Evolutionary conservation across 2,329 filamentous ascomycete species (phyloP), one percentile per base, ranked within the genome.

Genomic region (Parastagonospora nodorum): DNA sequence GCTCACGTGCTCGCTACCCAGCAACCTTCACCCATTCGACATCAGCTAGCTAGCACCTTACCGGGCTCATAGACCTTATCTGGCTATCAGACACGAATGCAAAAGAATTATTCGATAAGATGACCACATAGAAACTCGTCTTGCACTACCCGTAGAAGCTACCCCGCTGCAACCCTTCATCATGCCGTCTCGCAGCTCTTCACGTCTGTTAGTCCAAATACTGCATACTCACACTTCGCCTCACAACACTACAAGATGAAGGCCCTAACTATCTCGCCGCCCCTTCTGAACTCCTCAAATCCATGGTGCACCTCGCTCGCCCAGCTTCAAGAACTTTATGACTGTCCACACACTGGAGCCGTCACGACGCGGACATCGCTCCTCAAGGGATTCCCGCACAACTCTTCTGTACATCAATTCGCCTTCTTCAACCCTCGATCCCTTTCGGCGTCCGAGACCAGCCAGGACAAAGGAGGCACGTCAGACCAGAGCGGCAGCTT

Each of bases 351-450:
- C 45, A 91, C 86, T 0, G 89, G 89, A 51, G 89, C 88, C 11
- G 83, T 92, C 29, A 92, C 89, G 1, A 89, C 85, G 2, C 81
- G 89, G 10, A 93, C 89, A 1, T 84, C 84, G 2, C 79, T 90
- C 5, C 71, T 88, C 12, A 56, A 76, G 8, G 87, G 86, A 35
- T 92, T 91, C 67, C 66, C 77, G 1, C 86, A 92, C 66, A 76
- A 88, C 57, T 70, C 80, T 2, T 58, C 66, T 0, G 69, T 80
- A 1, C 87, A 92, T 66, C 86, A 87, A 64, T 88, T 85, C 57
- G 74, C 81, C 2, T 88, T 91, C 69, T 89, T 89, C 70, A 75
- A 84, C 42, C 72, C 80, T 0, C 53, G 65, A 1, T 73, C 72
- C 2, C 75, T 76, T 10, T 46, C 41, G 6, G 37, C 64, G 1